Evolutionary conservation across 495 filamentous ascomycete genomes (phyloP).

Genomic region (Talaromyces stipitatus): DNA sequence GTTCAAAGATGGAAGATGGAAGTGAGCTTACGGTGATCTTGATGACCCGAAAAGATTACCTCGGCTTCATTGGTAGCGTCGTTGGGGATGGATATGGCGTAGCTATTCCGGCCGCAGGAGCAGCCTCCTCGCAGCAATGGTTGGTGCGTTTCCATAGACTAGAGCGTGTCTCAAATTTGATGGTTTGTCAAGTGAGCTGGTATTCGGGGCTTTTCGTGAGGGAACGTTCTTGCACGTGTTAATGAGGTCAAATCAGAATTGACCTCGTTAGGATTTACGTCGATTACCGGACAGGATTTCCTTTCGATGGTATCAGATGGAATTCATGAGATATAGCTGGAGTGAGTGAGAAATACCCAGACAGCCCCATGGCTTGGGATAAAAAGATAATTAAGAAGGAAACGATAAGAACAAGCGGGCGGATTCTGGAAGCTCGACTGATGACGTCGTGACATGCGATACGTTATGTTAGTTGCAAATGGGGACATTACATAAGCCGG

Average conservation of each 20-base stretch:
- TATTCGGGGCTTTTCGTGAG: neutral
- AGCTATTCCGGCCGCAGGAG: conserved; percentile 78
- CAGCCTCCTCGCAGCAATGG: conserved; percentile 60
- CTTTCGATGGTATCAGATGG: too few species aligned
- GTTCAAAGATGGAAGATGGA: neutral
- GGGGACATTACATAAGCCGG: neutral
- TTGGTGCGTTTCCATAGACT: neutral
- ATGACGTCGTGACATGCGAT: neutral
- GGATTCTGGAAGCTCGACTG: neutral
- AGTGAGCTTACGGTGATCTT: conserved; percentile 52
- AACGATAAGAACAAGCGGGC: neutral
- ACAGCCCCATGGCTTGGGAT: neutral
- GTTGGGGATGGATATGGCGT: conserved; percentile 60
- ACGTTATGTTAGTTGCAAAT: too few species aligned
- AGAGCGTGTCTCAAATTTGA: neutral
- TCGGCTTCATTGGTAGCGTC: conserved; percentile 46
- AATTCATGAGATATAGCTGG: neutral
- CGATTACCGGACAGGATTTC: neutral
- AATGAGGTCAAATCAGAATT: neutral
- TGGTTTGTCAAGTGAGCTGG: neutral
- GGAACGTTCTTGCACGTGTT: neutral
- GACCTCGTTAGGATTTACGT: neutral
- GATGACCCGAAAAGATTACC: conserved; percentile 62
- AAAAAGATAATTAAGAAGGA: neutral
- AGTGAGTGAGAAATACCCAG: neutral